phyloP scores from a whole-genome alignment of 2,329 filamentous ascomycete genomes.

The Botrytis byssoidea region DNA sequence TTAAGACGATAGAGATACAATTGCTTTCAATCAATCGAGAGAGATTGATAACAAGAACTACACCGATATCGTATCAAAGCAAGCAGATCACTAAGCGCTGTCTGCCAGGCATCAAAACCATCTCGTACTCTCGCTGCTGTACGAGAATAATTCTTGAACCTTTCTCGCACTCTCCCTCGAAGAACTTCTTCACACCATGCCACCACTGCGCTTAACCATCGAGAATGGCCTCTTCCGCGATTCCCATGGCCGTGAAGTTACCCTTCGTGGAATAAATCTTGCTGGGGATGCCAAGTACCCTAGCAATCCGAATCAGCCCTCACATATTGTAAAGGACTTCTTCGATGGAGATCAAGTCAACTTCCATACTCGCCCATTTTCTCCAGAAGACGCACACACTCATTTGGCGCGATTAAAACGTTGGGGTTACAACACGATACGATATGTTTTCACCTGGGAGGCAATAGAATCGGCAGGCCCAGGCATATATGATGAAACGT shows the following conservation, averaged over 20 bases:
- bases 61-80: not conserved
- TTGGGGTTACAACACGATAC: conserved; percentile 93
- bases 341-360: conserved; percentile 91
- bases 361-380: conserved; percentile 84
- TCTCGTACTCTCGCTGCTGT: not conserved
- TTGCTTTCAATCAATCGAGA: not conserved
- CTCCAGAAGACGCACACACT: conserved; percentile 74
- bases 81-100: not conserved
- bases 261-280: conserved; percentile 90
- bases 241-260: conserved; percentile 75
- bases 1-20: not conserved
- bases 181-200: conserved; percentile 51
- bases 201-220: conserved; percentile 73
- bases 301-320: conserved; percentile 75
- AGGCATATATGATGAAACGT: conserved; percentile 89
- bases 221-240: conserved; percentile 86
- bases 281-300: conserved; percentile 90
- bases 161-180: not conserved
- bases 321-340: conserved; percentile 74
- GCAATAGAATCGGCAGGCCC: conserved; percentile 93
- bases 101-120: not conserved
- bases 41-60: not conserved
- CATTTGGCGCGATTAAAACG: conserved; percentile 85
- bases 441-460: conserved; percentile 98
- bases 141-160: not conserved